Base-by-base conservation (phyloP, 148 eudicot species). In the Vaccinium vitisidaea region DNA sequence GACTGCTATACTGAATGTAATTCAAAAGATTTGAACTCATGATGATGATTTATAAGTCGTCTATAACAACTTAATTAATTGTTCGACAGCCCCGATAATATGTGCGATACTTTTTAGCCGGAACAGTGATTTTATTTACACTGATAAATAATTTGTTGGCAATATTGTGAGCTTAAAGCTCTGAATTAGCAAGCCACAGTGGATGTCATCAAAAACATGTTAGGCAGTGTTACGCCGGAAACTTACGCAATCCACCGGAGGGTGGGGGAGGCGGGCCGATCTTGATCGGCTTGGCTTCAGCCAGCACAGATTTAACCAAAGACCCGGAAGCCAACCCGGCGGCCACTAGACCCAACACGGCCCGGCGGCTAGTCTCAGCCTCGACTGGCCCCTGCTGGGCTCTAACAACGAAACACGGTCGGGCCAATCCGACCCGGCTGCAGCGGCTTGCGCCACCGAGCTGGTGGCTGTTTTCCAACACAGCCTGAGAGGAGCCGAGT, bases 241-340 rank as follows among this genome's bases (percentile, higher is more conserved):
- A 89, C 99, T 93, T 92, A 97, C 99, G 94, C 39, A 97, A 85
- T 75, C 99, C 99, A 46, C 99, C 99, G 46, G 99, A 97, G 19
- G 95, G 99, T 2, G 94, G 93, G 1, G 99, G 99, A 58, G 99
- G 99, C 9, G 91, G 92, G 49, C 99, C 99, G 70, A 97, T 69
- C 80, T 94, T 87, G 85, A 97, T 97, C 32, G 95, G 14, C 84
- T 77, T 88, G 74, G 93, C 96, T 32, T 89, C 99, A 13, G 99
- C 99, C 19, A 97, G 84, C n/a, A 90, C 99, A 30, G 91, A 94
- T 70, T 91, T 85, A 75, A 89, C 96, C 52, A 95, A 88, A 1
- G 96, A 86, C 8, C 95, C 96, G 0, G 92, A 81, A 21, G 93
- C 95, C 4, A 97, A 49, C 10, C 99, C 99, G 74, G 88, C 90